Evolutionary conservation across 2,329 filamentous ascomycete species (phyloP), one percentile per base, ranked within the genome.

Genomic region (Claviceps capensis): DNA sequence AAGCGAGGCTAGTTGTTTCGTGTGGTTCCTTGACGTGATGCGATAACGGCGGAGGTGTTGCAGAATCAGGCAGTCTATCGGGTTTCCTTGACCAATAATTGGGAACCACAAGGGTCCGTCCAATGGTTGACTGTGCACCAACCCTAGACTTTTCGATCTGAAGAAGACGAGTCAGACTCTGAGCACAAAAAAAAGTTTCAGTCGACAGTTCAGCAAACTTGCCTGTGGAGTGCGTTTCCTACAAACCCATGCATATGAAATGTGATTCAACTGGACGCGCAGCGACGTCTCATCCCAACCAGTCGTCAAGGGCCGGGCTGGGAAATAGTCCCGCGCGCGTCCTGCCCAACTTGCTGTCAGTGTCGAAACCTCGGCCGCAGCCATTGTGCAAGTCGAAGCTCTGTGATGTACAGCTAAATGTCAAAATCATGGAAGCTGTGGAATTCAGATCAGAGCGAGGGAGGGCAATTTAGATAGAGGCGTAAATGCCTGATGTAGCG

Each of bases 381-480:
- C 76, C 77, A 80, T 80, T 64, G 61, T 76, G 72, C 65, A 65
- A 69, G 66, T 69, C 66, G 60, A 65, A 69, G 65, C 69, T 73
- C 65, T 65, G 71, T 59, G 63, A 61, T 60, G 69, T 61, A 64
- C 64, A 61, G 59, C 58, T 59, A 58, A 65, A 61, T 66, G 65
- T 69, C 66, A 70, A 64, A 75, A 70, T 71, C 76, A 79, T 79
- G 74, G 72, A 72, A 69, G 69, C 72, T 70, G 60, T 54, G 58
- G 4, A 9, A n/a, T 22, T 50, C 17, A 14, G 47, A 14, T 30
- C 36, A 17, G 46, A 16, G 46, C 34, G 19, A 44, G 30, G 9
- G 9, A 34, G 30, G 30, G 9, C 30, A 34, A 9, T 34, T 34
- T 34, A 34, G 26, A 9, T 34, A 11, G 30, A 34, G 30, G 30